phyloP scores from a whole-genome alignment of 2,329 filamentous ascomycete genomes.

The Aspergillus oerlinghausenensis region DNA sequence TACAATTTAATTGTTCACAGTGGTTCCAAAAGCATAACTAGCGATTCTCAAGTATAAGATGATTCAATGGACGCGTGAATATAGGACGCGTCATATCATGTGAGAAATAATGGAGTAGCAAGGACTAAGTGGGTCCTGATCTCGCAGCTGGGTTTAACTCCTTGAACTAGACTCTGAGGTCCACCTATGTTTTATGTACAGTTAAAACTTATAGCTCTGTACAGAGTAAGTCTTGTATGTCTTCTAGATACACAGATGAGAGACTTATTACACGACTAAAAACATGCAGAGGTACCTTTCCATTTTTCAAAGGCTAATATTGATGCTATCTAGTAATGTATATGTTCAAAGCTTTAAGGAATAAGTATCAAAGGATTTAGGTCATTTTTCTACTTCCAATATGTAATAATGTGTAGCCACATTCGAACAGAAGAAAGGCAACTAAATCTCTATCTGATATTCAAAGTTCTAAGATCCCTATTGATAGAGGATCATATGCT shows the following conservation, averaged over 20 bases:
- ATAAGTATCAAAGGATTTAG: background rate
- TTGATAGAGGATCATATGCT: background rate
- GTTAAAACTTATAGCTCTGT: too few relatives aligned
- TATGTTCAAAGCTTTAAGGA: background rate
- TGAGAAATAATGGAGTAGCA: background rate
- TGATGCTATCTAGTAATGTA: background rate
- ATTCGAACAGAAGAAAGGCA: background rate
- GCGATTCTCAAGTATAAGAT: background rate
- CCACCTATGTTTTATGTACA: background rate
- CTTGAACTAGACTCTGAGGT: background rate
- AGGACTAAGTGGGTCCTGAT: background rate
- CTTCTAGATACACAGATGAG: background rate
- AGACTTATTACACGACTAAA: background rate
- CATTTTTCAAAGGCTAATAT: background rate
- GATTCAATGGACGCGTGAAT: background rate
- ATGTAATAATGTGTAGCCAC: background rate
- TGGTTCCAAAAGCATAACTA: background rate
- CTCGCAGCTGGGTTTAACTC: too few relatives aligned
- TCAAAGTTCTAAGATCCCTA: background rate
- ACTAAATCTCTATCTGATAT: background rate
- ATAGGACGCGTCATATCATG: background rate
- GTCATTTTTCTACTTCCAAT: background rate
- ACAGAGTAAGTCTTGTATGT: background rate
- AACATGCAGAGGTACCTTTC: background rate
- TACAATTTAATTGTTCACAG: background rate